phyloP scores from a whole-genome alignment of 2,329 filamentous ascomycete species.

The Juglanconis oblonga region DNA sequence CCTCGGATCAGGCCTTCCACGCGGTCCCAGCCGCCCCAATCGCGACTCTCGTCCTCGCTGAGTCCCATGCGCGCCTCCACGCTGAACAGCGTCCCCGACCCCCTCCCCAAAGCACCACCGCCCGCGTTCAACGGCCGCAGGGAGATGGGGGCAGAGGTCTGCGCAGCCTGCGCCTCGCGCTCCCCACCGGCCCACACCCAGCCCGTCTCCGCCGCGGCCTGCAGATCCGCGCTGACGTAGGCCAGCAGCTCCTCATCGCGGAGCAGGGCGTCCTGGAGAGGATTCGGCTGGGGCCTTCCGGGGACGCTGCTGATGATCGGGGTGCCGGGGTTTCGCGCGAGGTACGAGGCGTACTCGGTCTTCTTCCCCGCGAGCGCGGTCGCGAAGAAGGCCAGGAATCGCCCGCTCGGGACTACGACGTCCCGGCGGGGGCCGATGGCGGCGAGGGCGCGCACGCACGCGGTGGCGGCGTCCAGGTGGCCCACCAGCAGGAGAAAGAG shows the following conservation, averaged over 20 bases:
- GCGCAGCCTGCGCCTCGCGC: constrained; percentile 38
- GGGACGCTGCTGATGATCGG: constrained; percentile 29
- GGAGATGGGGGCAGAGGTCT: constrained; percentile 24
- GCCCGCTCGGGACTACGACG: constrained; percentile 74
- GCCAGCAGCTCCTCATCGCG: constrained; percentile 84
- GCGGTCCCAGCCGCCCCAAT: constrained; percentile 80
- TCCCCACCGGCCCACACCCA: constrained; percentile 80
- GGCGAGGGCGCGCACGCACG: constrained; percentile 69
- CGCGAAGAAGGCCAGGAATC: constrained; percentile 79
- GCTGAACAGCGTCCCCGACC: constrained; percentile 37
- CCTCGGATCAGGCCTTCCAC: constrained; percentile 63
- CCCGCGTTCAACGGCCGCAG: neutral
- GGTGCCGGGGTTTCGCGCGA: constrained; percentile 29
- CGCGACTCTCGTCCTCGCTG: constrained; percentile 54
- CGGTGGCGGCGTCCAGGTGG: constrained; percentile 68
- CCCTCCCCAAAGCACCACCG: constrained; percentile 25
- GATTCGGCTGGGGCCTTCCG: constrained; percentile 21
- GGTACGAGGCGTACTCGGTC: constrained; percentile 40
- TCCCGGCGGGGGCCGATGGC: constrained; percentile 69
- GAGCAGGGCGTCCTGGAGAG: constrained; percentile 36
- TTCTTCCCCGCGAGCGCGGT: constrained; percentile 59
- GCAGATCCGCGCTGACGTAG: constrained; percentile 82
- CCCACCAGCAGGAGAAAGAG: constrained; percentile 75
- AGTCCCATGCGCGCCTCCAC: constrained; percentile 49
- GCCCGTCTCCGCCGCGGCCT: constrained; percentile 70